Evolutionary conservation across 805 yeast species (phyloP).

Genomic region (Yarrowia porcina): DNA sequence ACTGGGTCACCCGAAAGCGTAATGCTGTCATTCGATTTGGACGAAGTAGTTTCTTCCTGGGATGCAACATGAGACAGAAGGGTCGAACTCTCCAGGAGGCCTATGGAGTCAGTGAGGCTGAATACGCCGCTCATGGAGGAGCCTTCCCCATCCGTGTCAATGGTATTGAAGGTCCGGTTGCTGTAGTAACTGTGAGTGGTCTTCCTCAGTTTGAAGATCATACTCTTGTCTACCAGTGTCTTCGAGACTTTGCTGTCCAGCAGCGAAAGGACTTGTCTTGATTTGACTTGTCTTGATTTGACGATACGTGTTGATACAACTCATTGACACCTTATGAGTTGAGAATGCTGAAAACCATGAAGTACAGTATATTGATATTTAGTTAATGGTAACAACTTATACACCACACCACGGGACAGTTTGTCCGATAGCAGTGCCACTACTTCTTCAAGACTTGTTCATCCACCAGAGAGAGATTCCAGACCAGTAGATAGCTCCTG

Average conservation of each 20-base stretch:
- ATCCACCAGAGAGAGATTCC: too few relatives aligned
- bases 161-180: conserved; percentile 37
- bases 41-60: conserved; percentile 35
- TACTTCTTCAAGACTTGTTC: too few relatives aligned
- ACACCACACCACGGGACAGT: too few relatives aligned
- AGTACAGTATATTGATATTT: too few relatives aligned
- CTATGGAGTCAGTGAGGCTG: conserved; percentile 31
- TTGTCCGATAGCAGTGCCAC: too few relatives aligned
- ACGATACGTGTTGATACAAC: too few relatives aligned
- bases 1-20: conserved; percentile 36
- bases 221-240: conserved; percentile 41
- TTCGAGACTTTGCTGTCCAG: conserved; percentile 18
- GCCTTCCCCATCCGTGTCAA: conserved; percentile 37
- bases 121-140: conserved; percentile 37
- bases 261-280: conserved; percentile 6
- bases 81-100: conserved; percentile 30
- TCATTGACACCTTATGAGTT: too few relatives aligned
- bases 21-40: conserved; percentile 34
- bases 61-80: conserved; percentile 33
- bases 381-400: too few relatives aligned
- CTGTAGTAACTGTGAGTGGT: conserved; percentile 36
- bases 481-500: too few relatives aligned
- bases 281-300: too few relatives aligned
- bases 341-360: too few relatives aligned
- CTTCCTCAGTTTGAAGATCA: conserved; percentile 36